phyloP scores from a whole-genome alignment of 2,329 filamentous ascomycete species.

The Lasiodiplodia hormozganensis region DNA sequence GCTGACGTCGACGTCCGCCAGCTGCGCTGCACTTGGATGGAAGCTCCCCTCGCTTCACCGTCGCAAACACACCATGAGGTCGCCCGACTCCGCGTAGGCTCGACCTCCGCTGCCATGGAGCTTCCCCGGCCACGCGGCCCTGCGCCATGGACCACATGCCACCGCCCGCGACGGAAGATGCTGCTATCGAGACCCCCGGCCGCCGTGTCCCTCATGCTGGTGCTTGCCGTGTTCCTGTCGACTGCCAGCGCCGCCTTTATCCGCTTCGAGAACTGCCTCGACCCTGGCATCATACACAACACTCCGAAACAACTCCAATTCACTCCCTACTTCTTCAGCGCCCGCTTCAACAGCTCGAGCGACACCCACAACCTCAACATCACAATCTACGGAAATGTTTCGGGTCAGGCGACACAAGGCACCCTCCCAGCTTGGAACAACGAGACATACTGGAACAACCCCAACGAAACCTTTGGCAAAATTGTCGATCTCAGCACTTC shows the following conservation, averaged over 20 bases:
- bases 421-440: constrained; percentile 66
- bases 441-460: constrained; percentile 66
- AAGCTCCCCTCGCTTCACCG: constrained; percentile 18
- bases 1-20: constrained; percentile 25
- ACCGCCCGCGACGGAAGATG: constrained; percentile 25
- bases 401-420: constrained; percentile 68
- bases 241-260: constrained; percentile 62
- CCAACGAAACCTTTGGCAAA: constrained; percentile 72
- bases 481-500: constrained; percentile 70
- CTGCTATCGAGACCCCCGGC: background rate
- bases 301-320: constrained; percentile 76
- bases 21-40: constrained; percentile 26
- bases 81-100: constrained; percentile 12
- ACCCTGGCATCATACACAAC: constrained; percentile 63
- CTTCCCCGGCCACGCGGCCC: constrained; percentile 15
- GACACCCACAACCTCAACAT: constrained; percentile 72
- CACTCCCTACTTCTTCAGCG: constrained; percentile 75
- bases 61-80: constrained; percentile 20
- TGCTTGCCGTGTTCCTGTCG: background rate
- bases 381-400: constrained; percentile 90
- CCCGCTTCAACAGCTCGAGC: constrained; percentile 70
- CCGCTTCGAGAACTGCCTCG: constrained; percentile 84
- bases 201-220: constrained; percentile 12
- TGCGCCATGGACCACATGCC: constrained; percentile 11
- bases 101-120: constrained; percentile 25